Conservation (phyloP, 345 rosid genomes). For the Jatropha curcas region DNA sequence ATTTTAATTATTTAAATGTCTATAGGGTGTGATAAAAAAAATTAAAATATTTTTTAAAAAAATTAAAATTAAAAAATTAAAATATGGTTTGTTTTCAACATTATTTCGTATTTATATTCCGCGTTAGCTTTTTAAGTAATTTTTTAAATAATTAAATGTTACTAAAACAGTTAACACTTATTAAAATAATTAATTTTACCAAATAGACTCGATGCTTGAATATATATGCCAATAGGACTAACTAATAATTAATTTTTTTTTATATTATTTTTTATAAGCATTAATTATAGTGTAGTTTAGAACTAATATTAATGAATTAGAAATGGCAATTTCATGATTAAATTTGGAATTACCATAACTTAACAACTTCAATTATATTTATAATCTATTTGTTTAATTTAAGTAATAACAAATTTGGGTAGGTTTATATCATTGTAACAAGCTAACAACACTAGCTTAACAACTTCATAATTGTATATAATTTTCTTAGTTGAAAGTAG, state of each 20-base stretch:
- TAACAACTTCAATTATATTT: conserved; percentile 10
- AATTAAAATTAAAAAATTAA: too few relatives aligned
- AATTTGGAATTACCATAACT: background rate
- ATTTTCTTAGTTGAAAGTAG: background rate
- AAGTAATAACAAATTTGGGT: background rate
- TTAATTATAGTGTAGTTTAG: too few relatives aligned
- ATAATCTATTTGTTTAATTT: background rate
- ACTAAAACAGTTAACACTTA: too few relatives aligned
- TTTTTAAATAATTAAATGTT: too few relatives aligned
- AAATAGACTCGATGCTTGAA: too few relatives aligned
- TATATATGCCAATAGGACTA: too few relatives aligned
- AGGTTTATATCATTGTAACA: background rate
- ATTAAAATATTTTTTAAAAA: too few relatives aligned
- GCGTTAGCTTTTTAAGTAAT: too few relatives aligned
- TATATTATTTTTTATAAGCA: too few relatives aligned
- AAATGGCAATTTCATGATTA: background rate
- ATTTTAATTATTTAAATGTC: background rate
- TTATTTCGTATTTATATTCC: background rate
- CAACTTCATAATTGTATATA: conserved; percentile 5
- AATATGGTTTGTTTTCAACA: background rate
- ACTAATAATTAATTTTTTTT: too few relatives aligned
- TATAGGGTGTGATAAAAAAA: too few relatives aligned
- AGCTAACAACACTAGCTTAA: background rate
- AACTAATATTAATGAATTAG: background rate
- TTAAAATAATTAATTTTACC: too few relatives aligned